Base-by-base conservation (phyloP, 2,329 filamentous ascomycete genomes). In the Fusarium concolor region DNA sequence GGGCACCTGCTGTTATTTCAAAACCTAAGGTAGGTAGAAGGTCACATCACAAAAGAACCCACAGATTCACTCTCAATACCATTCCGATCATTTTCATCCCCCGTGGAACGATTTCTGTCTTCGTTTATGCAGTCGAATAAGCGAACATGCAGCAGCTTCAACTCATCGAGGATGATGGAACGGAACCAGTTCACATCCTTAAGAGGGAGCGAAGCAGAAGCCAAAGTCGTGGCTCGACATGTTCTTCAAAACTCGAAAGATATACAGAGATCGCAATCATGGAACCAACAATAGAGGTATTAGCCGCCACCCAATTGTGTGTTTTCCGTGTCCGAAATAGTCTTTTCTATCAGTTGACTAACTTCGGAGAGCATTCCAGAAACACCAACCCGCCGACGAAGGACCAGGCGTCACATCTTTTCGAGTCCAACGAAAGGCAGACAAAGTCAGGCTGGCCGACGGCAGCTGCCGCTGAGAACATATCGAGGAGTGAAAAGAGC, bases 301-400 rank as follows among this genome's bases (percentile, higher is more conserved):
- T 68, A 44, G 58, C 59, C 24, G 42, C 43, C 17, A 9, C 72
- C 24, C 47, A 67, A 17, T 46, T 58, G 74, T 73, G 55, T 35
- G 71, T 6, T 28, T 31, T 5, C 20, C 3, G 10, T 5, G 3
- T 14, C 11, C 9, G 8, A 3, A 7, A 2, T 7, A 0, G 10
- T 15, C 6, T 12, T 10, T 9, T 10, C 14, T 10, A 18, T 5
- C 14, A 4, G 2, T 29, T n/a, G 12, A 31, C 39, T 63, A 24
- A 61, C 35, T 24, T 14, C 6, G 5, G 2, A 3, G 7, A 76
- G 74, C 3, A 62, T 76, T 9, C 63, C 60, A 20, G 71, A 59
- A 38, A 74, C 72, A 10, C 72, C 68, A 6, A 43, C 51, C 11
- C 35, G 31, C 22, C 42, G 45, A 4, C 42, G 28, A 3, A 22